A percentile compares a stretch with the other conserved stretches of the same genome.
phyloP scores from a whole-genome alignment of 192 early-diverging fungal species.

The Umbelopsis isabellina region DNA sequence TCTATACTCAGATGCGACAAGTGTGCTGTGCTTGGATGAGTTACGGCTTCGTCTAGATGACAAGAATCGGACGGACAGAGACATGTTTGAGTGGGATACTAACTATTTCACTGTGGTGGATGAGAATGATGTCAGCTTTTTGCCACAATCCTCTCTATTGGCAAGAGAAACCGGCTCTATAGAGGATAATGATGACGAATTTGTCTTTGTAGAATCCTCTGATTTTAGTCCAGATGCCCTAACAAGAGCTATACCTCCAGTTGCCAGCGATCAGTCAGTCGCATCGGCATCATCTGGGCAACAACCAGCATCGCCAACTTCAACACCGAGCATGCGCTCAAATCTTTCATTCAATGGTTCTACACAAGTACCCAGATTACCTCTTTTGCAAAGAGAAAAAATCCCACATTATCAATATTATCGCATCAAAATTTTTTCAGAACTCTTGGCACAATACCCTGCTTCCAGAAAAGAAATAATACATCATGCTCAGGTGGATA shows the following conservation, averaged over 20 bases:
- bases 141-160: conserved; percentile 30
- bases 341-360: conserved; percentile 1
- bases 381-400: conserved; percentile 56
- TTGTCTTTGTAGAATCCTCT: conserved; percentile 40
- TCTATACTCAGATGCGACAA: conserved; percentile 53
- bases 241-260: not conserved
- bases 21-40: conserved; percentile 51
- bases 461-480: conserved; percentile 56
- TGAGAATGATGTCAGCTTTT: conserved; percentile 62
- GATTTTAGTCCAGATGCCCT: not conserved
- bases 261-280: not conserved
- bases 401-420: conserved; percentile 64
- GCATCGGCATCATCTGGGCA: not conserved
- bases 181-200: conserved; percentile 21
- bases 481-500: conserved; percentile 63
- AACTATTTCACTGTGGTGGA: conserved; percentile 62
- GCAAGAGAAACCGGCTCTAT: conserved; percentile 28
- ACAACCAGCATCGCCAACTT: conserved; percentile 11
- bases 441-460: conserved; percentile 60
- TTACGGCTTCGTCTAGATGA: conserved; percentile 46
- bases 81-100: conserved; percentile 53
- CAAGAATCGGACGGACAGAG: conserved; percentile 31
- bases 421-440: conserved; percentile 56
- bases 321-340: conserved; percentile 11
- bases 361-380: conserved; percentile 41